Conservation (phyloP, 1,139 yeast species). For the Yamadazyma spencermartinsiae region DNA sequence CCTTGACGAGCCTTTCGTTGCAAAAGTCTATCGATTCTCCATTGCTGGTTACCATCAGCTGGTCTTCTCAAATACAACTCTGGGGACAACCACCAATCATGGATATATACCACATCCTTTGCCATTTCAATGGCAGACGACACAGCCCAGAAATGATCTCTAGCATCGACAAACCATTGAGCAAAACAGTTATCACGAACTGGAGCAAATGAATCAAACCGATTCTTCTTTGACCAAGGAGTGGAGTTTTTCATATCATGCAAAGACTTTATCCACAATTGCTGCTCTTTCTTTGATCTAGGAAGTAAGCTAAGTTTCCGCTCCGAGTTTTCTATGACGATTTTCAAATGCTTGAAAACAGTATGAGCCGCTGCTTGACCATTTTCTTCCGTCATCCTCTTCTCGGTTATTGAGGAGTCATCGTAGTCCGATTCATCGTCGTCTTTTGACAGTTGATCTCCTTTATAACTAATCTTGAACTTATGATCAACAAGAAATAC, state of each 20-base stretch:
- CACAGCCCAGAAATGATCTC: slow-evolving; percentile 96
- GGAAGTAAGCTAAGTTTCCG: slow-evolving; percentile 76
- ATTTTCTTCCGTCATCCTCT: slow-evolving; percentile 23
- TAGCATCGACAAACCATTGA: slow-evolving; percentile 95
- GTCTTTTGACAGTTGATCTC: slow-evolving; percentile 27
- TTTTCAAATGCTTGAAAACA: slow-evolving; percentile 47
- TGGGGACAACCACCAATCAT: slow-evolving; percentile 99
- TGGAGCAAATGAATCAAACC: slow-evolving; percentile 94
- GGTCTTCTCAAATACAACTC: slow-evolving; percentile 92
- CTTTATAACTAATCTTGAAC: slow-evolving; percentile 58
- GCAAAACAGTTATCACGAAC: slow-evolving; percentile 82
- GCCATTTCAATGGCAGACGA: slow-evolving; percentile 94
- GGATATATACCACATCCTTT: slow-evolving; percentile 88
- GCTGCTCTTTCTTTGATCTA: slow-evolving; percentile 67
- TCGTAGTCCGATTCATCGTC: slow-evolving; percentile 51
- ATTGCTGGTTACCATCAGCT: slow-evolving; percentile 91
- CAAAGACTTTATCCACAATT: slow-evolving; percentile 76
- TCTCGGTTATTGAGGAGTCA: slow-evolving; percentile 33
- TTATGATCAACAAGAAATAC: slow-evolving; percentile 80
- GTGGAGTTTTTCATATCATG: slow-evolving; percentile 67
- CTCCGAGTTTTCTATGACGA: slow-evolving; percentile 78
- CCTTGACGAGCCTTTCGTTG: slow-evolving; percentile 93
- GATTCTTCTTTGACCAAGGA: slow-evolving; percentile 68
- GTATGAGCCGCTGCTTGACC: slow-evolving; percentile 18
- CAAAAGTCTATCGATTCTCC: slow-evolving; percentile 85